Evolutionary conservation across 2,329 filamentous ascomycete genomes (phyloP).

Genomic region (Remersonia thermophila): DNA sequence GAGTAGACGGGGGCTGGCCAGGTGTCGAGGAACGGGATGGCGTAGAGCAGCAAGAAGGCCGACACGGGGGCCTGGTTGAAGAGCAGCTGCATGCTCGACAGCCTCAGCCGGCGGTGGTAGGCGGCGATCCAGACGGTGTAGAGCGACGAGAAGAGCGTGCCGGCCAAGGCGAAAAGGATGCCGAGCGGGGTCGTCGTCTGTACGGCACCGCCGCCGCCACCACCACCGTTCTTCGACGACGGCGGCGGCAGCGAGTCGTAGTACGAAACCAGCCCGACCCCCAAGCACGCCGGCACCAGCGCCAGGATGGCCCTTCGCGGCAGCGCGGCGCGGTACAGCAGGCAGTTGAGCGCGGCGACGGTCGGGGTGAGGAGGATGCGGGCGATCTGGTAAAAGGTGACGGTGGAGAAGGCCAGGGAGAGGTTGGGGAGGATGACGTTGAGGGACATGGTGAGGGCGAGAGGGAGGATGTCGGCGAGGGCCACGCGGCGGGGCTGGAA

Average conservation of each 20-base stretch:
- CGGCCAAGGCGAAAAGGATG: constrained; percentile 50
- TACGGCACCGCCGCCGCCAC: constrained; percentile 13
- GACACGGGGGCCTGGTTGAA: constrained; percentile 56
- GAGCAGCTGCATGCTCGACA: constrained; percentile 57
- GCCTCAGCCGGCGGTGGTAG: constrained; percentile 52
- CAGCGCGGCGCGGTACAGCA: constrained; percentile 45
- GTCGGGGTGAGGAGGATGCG: constrained; percentile 54
- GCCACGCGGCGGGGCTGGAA: constrained; percentile 46
- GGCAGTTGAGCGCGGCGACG: constrained; percentile 52
- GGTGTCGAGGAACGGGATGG: constrained; percentile 52
- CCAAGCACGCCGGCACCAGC: constrained; percentile 48
- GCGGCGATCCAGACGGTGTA: constrained; percentile 59
- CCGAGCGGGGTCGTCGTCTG: constrained; percentile 46
- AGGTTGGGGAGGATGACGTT: constrained; percentile 60
- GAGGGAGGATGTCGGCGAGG: constrained; percentile 45
- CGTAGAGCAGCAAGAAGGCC: constrained; percentile 49
- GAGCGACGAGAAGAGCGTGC: constrained; percentile 52
- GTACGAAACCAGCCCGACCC: constrained; percentile 55
- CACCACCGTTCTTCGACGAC: constrained; percentile 16
- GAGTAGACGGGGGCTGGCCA: constrained; percentile 35
- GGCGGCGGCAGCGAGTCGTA: constrained; percentile 49
- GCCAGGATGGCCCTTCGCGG: constrained; percentile 41
- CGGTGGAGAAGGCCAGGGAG: constrained; percentile 53
- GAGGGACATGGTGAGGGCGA: constrained; percentile 54
- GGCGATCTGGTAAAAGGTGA: constrained; percentile 60